Evolutionary conservation across 306 rosid genomes (phyloP).

Genomic region (Senna siamea): DNA sequence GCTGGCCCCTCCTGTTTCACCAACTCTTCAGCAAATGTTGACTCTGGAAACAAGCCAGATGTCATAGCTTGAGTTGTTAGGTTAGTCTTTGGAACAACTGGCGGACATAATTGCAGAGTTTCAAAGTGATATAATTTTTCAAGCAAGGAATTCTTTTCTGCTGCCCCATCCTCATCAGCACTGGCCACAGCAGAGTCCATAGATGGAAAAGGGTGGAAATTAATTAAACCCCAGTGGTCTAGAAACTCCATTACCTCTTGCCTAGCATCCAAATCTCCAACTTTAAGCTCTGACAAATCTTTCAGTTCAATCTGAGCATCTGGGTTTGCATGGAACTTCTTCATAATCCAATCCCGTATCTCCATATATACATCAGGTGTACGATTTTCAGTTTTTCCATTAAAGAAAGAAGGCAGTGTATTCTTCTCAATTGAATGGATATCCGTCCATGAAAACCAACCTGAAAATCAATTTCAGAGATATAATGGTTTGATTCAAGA

Average conservation of each 20-base stretch:
- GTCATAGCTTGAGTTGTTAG: slow-evolving; percentile 49
- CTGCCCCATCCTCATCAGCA: slow-evolving; percentile 43
- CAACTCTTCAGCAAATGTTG: slow-evolving; percentile 67
- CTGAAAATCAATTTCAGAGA: slow-evolving; percentile 46
- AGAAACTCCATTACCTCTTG: slow-evolving; percentile 79
- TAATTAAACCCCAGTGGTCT: slow-evolving; percentile 86
- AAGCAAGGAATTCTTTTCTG: slow-evolving; percentile 52
- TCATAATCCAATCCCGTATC: slow-evolving; percentile 71
- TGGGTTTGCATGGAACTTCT: slow-evolving; percentile 60
- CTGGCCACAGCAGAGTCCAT: slow-evolving; percentile 41
- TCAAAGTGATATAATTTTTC: slow-evolving; percentile 73
- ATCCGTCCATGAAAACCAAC: slow-evolving; percentile 80
- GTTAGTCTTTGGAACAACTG: slow-evolving; percentile 52
- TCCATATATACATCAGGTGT: slow-evolving; percentile 57
- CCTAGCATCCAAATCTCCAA: slow-evolving; percentile 64
- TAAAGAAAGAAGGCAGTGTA: slow-evolving; percentile 65
- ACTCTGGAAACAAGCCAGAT: slow-evolving; percentile 70
- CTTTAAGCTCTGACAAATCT: slow-evolving; percentile 69
- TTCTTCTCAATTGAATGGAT: slow-evolving; percentile 70
- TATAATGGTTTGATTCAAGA: slow-evolving; percentile 8
- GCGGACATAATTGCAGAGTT: slow-evolving; percentile 48
- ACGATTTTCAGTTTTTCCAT: slow-evolving; percentile 59
- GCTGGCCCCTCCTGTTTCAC: slow-evolving; percentile 69
- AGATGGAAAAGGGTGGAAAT: slow-evolving; percentile 68
- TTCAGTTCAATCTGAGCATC: slow-evolving; percentile 58